Evolutionary conservation across 805 yeast species (phyloP), one percentile per base, ranked within the genome.

Genomic region (Hanseniaspora thailandica): DNA sequence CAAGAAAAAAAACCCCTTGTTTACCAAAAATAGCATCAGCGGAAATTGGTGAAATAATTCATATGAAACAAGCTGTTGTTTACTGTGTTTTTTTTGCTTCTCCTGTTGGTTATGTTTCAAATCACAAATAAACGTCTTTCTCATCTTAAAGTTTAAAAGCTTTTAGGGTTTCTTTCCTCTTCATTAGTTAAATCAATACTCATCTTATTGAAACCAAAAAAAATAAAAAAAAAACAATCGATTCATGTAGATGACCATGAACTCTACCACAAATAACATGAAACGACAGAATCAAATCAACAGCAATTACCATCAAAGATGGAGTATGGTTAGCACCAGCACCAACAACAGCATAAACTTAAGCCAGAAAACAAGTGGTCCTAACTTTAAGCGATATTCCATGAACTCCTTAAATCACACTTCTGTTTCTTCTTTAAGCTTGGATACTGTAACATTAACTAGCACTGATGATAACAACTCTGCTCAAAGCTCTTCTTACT

Each of bases 251-350:
- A 36, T 20, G 3, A 36, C 22, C 15, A 41, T 41, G 45, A 25
- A 41, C 20, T 20, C 20, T 19, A 30, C 26, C 13, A 12, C 33
- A 17, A 47, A 31, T 19, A 36, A 17, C 10, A 26, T 39, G 25
- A 50, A 50, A 28, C 54, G 45, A 36, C 49, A 46, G 46, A 46
- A 28, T 33, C 43, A 28, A 28, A 9, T 13, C 4, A 43, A 26
- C n/a, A 30, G 17, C 31, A 43, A 43, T 19, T 28, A 43, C n/a
- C 46, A 28, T 28, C 46, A 26, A 30, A 43, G 54, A 43, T 50
- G 54, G 54, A 50, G 54, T 20, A 33, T 50, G 43, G 30, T 51
- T 4, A 45, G 55, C 31, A 38, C 48, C 4, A 51, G 55, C 10
- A 51, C 45, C 8, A 47, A 47, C 28, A 47, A 45, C 22, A 51